A percentile compares a stretch with the other conserved stretches of the same genome.
Conservation (phyloP, 139 green algal species). For the Micractinium sp. region DNA sequence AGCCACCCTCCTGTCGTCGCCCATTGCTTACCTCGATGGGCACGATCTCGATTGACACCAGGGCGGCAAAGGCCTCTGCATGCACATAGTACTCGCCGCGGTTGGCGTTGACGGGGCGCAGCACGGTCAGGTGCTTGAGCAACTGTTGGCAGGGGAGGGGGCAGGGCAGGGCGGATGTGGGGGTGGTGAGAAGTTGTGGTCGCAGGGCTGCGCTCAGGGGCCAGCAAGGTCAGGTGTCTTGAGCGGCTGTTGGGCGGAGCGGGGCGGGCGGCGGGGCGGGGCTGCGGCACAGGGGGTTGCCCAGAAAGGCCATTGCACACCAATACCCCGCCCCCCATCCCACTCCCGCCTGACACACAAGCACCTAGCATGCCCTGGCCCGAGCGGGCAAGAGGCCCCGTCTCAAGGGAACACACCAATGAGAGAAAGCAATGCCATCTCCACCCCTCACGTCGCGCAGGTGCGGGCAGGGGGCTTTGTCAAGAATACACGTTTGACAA, state of each 20-base stretch:
- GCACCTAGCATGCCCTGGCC: no score
- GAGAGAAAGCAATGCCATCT: no score
- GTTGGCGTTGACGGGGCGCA: constrained; percentile 50
- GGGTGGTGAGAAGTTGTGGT: not conserved
- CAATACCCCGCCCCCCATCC: no score
- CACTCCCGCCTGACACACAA: no score
- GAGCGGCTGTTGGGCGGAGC: not conserved
- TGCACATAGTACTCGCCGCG: constrained; percentile 70
- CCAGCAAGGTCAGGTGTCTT: not conserved
- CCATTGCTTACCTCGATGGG: constrained; percentile 16
- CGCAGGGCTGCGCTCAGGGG: not conserved
- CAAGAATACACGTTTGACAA: no score
- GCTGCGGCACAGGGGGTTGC: no score
- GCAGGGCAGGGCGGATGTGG: not conserved
- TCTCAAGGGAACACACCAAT: no score
- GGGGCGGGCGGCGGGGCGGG: not conserved
- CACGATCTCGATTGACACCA: constrained; percentile 39
- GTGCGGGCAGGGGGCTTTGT: no score
- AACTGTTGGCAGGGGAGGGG: constrained; percentile 38
- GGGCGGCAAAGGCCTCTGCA: constrained; percentile 54
- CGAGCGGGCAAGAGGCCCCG: no score
- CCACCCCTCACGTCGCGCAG: no score
- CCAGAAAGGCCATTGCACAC: no score
- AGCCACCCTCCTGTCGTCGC: no score
- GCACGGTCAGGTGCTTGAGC: constrained; percentile 62